Evolutionary conservation across 2,329 filamentous ascomycete species (phyloP).

Genomic region (Verticillium nubilum): DNA sequence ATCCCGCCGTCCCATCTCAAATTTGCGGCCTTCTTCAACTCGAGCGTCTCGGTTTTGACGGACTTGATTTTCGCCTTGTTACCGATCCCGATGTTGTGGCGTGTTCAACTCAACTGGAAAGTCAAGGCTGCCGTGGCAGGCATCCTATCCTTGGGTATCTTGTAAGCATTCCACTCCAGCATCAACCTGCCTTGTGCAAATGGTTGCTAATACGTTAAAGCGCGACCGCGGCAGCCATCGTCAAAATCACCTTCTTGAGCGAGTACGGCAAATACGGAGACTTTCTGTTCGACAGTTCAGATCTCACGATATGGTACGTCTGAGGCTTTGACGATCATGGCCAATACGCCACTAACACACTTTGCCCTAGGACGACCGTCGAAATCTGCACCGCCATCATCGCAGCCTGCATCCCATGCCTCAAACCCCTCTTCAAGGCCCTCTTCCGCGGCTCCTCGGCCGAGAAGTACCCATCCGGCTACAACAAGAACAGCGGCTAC

Average conservation of each 20-base stretch:
- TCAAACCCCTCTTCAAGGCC: conserved; percentile 19
- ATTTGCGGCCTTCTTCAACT: conserved; percentile 20
- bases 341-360: neutral
- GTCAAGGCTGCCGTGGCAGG: conserved; percentile 17
- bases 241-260: conserved; percentile 19
- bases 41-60: conserved; percentile 18
- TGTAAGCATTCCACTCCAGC: conserved; percentile 4
- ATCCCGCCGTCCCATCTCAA: conserved; percentile 17
- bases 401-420: conserved; percentile 20
- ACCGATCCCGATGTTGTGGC: conserved; percentile 21
- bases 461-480: neutral
- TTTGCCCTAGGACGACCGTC: conserved; percentile 16
- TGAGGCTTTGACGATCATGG: neutral
- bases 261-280: conserved; percentile 19
- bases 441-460: conserved; percentile 6
- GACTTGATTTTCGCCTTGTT: conserved; percentile 21
- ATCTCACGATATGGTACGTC: conserved; percentile 21
- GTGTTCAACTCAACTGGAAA: conserved; percentile 20
- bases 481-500: conserved; percentile 5
- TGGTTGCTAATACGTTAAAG: neutral
- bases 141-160: conserved; percentile 20
- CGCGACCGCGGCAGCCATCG: conserved; percentile 17
- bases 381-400: conserved; percentile 21
- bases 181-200: neutral
- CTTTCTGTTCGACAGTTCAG: conserved; percentile 19